phyloP scores from a whole-genome alignment of 148 eudicot genomes.

The Spergularia bocconei region DNA sequence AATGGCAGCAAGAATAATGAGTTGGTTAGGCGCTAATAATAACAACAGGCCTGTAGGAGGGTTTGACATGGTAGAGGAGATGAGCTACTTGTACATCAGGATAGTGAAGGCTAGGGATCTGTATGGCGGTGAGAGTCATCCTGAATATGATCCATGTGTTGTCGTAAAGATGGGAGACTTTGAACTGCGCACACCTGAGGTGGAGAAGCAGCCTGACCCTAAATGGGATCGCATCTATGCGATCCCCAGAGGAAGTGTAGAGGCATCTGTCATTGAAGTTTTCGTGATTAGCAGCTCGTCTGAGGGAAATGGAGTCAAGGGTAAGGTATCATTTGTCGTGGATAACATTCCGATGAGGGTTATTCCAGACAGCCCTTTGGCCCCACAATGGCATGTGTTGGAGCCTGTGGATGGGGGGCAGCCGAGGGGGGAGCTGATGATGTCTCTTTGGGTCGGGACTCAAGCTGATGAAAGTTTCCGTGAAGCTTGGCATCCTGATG shows the following conservation, averaged over 20 bases:
- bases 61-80: conserved; percentile 61
- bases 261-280: conserved; percentile 27
- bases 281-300: conserved; percentile 14
- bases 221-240: conserved; percentile 41
- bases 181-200: conserved; percentile 26
- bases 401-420: conserved; percentile 12
- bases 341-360: conserved; percentile 31
- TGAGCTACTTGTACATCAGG: conserved; percentile 58
- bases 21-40: conserved; percentile 44
- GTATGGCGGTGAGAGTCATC: conserved; percentile 18
- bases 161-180: conserved; percentile 58
- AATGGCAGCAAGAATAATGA: conserved; percentile 31
- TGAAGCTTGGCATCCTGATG: conserved; percentile 42
- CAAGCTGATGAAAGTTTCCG: conserved; percentile 47
- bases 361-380: conserved; percentile 45
- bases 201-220: conserved; percentile 29
- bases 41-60: conserved; percentile 35
- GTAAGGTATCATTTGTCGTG: conserved; percentile 28
- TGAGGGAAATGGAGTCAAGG: conserved; percentile 25
- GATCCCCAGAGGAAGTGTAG: conserved; percentile 33
- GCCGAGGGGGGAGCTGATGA: conserved; percentile 32
- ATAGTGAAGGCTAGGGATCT: conserved; percentile 54
- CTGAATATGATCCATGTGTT: conserved; percentile 40
- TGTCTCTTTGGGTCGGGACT: conserved; percentile 48
- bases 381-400: conserved; percentile 42